Conservation (phyloP, 306 rosid genomes). For the Luffa aegyptiaca region DNA sequence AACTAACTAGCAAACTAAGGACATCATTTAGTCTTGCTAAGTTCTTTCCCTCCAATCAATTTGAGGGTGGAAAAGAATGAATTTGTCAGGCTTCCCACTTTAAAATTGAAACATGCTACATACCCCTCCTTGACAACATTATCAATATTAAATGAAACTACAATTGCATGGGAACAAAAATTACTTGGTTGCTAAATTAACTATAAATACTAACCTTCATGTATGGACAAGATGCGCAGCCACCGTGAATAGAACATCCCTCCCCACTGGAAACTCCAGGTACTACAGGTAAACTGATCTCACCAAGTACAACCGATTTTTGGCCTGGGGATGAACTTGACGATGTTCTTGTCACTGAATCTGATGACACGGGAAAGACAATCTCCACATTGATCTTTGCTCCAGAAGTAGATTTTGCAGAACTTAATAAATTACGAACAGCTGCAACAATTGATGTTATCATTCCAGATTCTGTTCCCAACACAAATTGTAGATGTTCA, state of each 20-base stretch:
- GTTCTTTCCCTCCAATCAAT: not conserved
- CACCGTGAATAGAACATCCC: conserved; percentile 92
- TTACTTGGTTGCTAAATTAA: not conserved
- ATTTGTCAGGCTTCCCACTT: not conserved
- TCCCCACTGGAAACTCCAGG: conserved; percentile 91
- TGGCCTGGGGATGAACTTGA: conserved; percentile 32
- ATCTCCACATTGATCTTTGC: conserved; percentile 67
- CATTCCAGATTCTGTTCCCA: conserved; percentile 98
- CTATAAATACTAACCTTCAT: conserved; percentile 60
- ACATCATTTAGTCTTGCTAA: not conserved
- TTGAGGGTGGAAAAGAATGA: not conserved
- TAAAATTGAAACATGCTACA: not conserved
- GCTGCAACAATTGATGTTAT: conserved; percentile 84
- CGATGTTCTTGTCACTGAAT: conserved; percentile 59
- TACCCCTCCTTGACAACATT: not conserved
- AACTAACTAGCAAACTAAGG: not conserved
- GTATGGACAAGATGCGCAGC: conserved; percentile 98
- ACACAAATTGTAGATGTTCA: conserved; percentile 82
- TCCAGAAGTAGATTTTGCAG: conserved; percentile 32
- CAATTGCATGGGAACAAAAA: not conserved
- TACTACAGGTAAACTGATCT: conserved; percentile 45
- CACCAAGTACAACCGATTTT: conserved; percentile 32
- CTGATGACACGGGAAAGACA: conserved; percentile 92
- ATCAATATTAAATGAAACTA: not conserved
- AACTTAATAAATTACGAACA: conserved; percentile 53